A percentile compares a stretch with the other conserved stretches of the same genome.
Evolutionary conservation across 805 yeast genomes (phyloP).

Genomic region (Vanderwaltozyma polyspora): DNA sequence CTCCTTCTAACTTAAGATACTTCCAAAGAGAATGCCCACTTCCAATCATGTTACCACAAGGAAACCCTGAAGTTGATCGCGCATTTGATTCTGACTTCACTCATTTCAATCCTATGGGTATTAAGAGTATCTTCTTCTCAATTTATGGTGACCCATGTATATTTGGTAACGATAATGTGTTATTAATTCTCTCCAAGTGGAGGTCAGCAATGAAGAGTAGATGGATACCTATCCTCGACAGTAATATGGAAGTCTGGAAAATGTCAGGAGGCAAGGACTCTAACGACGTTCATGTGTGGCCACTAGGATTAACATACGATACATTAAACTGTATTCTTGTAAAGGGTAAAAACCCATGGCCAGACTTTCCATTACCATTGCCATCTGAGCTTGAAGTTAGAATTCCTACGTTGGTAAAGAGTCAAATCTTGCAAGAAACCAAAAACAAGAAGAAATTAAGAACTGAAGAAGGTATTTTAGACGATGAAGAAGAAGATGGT

Average conservation of each 20-base stretch:
- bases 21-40: slow-evolving; percentile 35
- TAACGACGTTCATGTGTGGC: slow-evolving; percentile 65
- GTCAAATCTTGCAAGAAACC: slow-evolving; percentile 20
- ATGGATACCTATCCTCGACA: slow-evolving; percentile 78
- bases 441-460: slow-evolving; percentile 24
- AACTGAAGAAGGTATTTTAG: slow-evolving; percentile 11
- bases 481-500: slow-evolving; percentile 13
- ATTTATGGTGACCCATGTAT: slow-evolving; percentile 85
- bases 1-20: slow-evolving; percentile 22
- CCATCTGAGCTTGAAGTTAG: slow-evolving; percentile 67
- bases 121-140: slow-evolving; percentile 69
- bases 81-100: slow-evolving; percentile 27
- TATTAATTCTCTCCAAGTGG: slow-evolving; percentile 69
- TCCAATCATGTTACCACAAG: slow-evolving; percentile 29
- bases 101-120: slow-evolving; percentile 25
- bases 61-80: slow-evolving; percentile 10
- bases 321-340: slow-evolving; percentile 63
- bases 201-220: slow-evolving; percentile 61
- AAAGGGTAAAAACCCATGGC: slow-evolving; percentile 55
- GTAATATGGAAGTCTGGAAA: slow-evolving; percentile 35
- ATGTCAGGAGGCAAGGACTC: slow-evolving; percentile 36
- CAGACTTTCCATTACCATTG: slow-evolving; percentile 74
- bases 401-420: slow-evolving; percentile 43
- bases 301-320: slow-evolving; percentile 65
- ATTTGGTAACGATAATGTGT: slow-evolving; percentile 65